A percentile compares a stretch with the other conserved stretches of the same genome.
Conservation (phyloP, 208 protist genomes). For the Acanthamoeba triangularis region DNA sequence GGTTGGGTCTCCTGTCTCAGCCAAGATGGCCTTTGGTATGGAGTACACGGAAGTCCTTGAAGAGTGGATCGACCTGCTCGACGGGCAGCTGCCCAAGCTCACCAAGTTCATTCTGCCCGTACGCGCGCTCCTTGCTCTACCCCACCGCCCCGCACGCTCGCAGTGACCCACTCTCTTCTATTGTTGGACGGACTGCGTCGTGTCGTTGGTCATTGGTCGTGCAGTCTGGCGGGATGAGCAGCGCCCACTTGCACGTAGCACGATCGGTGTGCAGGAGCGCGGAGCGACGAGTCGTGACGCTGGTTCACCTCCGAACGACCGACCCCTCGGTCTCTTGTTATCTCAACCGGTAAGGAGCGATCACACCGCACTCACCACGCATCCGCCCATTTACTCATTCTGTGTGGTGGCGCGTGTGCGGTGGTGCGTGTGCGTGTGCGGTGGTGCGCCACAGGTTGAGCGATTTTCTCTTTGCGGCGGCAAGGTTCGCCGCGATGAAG, state of each 20-base stretch:
- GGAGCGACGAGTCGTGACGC: slow-evolving; percentile 27
- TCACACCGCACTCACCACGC: background rate
- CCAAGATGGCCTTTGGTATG: slow-evolving; percentile 7
- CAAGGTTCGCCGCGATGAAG: slow-evolving; percentile 40
- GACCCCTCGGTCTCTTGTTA: background rate
- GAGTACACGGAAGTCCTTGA: slow-evolving; percentile 45
- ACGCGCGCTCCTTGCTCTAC: background rate
- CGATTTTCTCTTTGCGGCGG: slow-evolving; percentile 69
- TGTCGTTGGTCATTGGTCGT: background rate
- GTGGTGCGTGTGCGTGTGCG: background rate
- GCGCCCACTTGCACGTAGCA: slow-evolving; percentile 40
- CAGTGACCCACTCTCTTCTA: background rate
- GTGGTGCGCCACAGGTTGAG: background rate
- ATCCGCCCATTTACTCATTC: too few relatives aligned
- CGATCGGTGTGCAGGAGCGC: slow-evolving; percentile 56
- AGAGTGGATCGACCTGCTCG: slow-evolving; percentile 63
- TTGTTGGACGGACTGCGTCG: background rate
- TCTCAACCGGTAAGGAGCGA: slow-evolving; percentile 5
- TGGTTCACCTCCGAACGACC: background rate
- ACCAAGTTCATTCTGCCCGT: slow-evolving; percentile 74
- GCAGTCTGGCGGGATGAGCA: slow-evolving; percentile 65
- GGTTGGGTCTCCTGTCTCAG: too few relatives aligned
- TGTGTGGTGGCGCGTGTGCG: too few relatives aligned
- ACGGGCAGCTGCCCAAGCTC: slow-evolving; percentile 39
- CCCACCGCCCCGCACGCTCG: background rate